Conservation (phyloP, 2,329 filamentous ascomycete species). For the Talaromyces sp. region DNA sequence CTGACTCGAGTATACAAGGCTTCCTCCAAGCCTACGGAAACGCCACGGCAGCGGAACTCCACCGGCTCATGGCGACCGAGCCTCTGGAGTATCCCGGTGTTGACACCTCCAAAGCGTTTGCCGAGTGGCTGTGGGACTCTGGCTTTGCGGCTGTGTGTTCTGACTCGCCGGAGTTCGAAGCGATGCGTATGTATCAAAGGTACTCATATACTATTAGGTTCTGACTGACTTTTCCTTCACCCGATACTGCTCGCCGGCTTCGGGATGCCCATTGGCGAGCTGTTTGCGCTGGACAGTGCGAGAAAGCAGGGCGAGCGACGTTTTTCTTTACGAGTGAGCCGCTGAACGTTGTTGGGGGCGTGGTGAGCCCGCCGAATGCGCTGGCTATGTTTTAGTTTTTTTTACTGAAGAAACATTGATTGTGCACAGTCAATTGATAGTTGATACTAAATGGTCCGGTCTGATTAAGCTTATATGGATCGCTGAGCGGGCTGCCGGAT, state of each 20-base stretch:
- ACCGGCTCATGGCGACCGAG: conserved; percentile 5
- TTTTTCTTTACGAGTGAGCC: conserved; percentile 42
- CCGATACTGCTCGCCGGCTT: conserved; percentile 37
- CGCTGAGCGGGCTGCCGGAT: neutral
- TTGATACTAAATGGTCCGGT: too few relatives aligned
- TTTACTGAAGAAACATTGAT: neutral
- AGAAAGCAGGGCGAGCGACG: conserved; percentile 31
- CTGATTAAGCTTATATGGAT: neutral
- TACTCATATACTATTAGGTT: neutral
- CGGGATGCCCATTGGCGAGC: conserved; percentile 41
- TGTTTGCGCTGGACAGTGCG: conserved; percentile 41
- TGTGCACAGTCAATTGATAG: too few relatives aligned
- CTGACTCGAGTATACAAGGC: conserved; percentile 14
- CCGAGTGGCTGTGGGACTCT: conserved; percentile 52
- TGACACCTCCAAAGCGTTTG: conserved; percentile 40
- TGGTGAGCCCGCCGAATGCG: conserved; percentile 28
- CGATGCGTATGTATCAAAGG: conserved; percentile 15
- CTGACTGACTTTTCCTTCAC: conserved; percentile 25
- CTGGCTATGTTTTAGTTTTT: conserved; percentile 17
- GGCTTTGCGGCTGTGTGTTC: conserved; percentile 36
- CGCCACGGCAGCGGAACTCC: conserved; percentile 15
- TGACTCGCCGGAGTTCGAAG: conserved; percentile 22
- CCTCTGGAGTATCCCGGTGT: conserved; percentile 29
- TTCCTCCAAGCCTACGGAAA: conserved; percentile 15
- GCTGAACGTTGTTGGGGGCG: conserved; percentile 36